phyloP scores from a whole-genome alignment of 176 grass and related monocot species.

The Saccharum spontaneum region DNA sequence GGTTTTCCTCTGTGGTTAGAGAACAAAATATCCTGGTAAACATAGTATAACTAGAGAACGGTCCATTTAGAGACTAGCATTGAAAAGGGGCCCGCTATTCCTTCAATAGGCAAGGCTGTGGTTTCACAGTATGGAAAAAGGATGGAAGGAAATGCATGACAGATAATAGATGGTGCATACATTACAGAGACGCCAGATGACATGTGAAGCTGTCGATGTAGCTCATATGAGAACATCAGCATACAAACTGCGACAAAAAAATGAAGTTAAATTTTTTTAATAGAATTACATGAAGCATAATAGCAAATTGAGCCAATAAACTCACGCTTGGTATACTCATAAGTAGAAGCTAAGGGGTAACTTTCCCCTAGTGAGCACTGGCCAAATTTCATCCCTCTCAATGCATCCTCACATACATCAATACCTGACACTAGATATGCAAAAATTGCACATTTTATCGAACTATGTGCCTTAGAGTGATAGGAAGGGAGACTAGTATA shows the following conservation, averaged over 20 bases:
- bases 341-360: slow-evolving; percentile 62
- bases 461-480: neutral
- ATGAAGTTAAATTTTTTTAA: neutral
- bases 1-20: neutral
- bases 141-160: neutral
- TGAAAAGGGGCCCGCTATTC: neutral
- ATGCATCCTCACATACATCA: slow-evolving; percentile 46
- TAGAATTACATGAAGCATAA: slow-evolving; percentile 20
- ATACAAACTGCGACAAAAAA: slow-evolving; percentile 62
- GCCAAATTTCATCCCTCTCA: slow-evolving; percentile 48
- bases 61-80: neutral
- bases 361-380: slow-evolving; percentile 21
- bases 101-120: neutral
- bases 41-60: neutral
- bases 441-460: slow-evolving; percentile 23
- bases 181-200: slow-evolving; percentile 64
- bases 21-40: neutral
- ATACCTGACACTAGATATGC: slow-evolving; percentile 53
- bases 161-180: slow-evolving; percentile 43
- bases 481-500: neutral
- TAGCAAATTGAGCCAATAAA: slow-evolving; percentile 22
- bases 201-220: slow-evolving; percentile 67
- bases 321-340: slow-evolving; percentile 87
- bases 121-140: neutral
- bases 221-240: slow-evolving; percentile 82